Conservation (phyloP, 1,284 basidiomycete genomes). For the Moniliophthora roreri region DNA sequence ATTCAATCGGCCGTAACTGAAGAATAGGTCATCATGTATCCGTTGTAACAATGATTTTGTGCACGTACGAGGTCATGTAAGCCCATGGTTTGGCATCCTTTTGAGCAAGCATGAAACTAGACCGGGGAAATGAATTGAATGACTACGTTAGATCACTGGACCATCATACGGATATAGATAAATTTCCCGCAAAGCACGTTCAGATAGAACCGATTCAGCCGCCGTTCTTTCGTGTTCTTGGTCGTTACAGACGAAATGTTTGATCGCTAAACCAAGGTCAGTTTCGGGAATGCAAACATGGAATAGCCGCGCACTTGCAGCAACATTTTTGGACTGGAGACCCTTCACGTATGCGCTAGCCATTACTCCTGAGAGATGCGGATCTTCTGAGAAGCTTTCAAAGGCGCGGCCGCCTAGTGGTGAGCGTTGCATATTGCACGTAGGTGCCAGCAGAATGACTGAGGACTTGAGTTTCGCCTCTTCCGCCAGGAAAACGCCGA, state of each 20-base stretch:
- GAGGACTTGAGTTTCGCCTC: constrained; percentile 67
- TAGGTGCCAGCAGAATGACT: constrained; percentile 63
- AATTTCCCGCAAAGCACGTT: constrained; percentile 66
- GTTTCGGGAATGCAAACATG: not conserved
- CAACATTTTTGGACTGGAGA: constrained; percentile 61
- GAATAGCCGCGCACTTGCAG: constrained; percentile 41
- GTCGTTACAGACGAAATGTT: constrained; percentile 59
- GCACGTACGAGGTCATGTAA: constrained; percentile 58
- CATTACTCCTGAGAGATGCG: constrained; percentile 55
- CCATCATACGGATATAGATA: constrained; percentile 64
- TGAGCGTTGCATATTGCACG: constrained; percentile 68
- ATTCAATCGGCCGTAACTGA: constrained; percentile 64
- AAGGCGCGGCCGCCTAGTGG: constrained; percentile 65
- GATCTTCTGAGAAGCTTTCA: constrained; percentile 72
- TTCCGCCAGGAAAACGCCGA: constrained; percentile 56
- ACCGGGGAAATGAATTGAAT: constrained; percentile 7
- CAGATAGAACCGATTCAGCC: constrained; percentile 60
- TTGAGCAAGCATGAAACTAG: constrained; percentile 66
- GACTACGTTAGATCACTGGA: not conserved
- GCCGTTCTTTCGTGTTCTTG: constrained; percentile 67
- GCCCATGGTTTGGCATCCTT: constrained; percentile 58
- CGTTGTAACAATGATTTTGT: not conserved
- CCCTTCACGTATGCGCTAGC: constrained; percentile 67
- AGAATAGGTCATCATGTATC: not conserved
- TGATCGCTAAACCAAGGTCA: constrained; percentile 35